Evolutionary conservation across 495 filamentous ascomycete species (phyloP), one percentile per base, ranked within the genome.

Genomic region (Lasiosphaeria miniovina): DNA sequence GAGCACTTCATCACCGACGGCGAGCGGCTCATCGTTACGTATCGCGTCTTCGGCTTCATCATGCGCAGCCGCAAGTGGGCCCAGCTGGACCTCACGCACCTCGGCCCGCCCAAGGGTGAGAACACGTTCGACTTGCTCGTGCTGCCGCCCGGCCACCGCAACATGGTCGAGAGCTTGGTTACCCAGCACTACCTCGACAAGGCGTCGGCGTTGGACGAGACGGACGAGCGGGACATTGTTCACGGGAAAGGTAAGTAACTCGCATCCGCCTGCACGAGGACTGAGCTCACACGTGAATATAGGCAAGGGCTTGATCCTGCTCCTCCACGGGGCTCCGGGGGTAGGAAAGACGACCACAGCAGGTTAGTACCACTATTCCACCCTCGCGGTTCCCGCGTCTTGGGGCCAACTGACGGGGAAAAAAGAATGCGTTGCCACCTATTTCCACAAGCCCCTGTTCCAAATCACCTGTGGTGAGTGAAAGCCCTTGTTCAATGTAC

Each of bases 321-420:
- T 85, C 1, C 72, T 67, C 0, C 78, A 79, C 45, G 82, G 82
- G 68, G 9, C 68, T 2, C 80, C 81, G 6, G 80, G 80, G 0
- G 74, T 78, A 0, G 77, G 76, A 0, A 79, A 79, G 60, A 77
- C 76, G 5, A 65, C 68, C 0, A 79, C 78, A 11, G 76, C 75
- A 4, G 74, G 71, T 74, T 24, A 24, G 24, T 24, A 2, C 24
- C 24, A 24, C 24, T 24, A 24, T 24, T 24, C 24, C 24, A 24
- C 24, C 24, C 24, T 24, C 24, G 24, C 24, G 24, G 24, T 2
- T 0, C 24, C 24, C 2, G 24, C 2, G 24, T 24, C 24, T 2
- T 24, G 24, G 24, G 24, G 2, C 24, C 24, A 24, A 24, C 24
- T 24, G n/a, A 34, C 24, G 15, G 34, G 15, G n/a, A 11, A 14